Percentiles rank a stretch among this genome's conserved stretches.
phyloP scores from a whole-genome alignment of 352 stramenopile genomes.

The Pythium volutum region DNA sequence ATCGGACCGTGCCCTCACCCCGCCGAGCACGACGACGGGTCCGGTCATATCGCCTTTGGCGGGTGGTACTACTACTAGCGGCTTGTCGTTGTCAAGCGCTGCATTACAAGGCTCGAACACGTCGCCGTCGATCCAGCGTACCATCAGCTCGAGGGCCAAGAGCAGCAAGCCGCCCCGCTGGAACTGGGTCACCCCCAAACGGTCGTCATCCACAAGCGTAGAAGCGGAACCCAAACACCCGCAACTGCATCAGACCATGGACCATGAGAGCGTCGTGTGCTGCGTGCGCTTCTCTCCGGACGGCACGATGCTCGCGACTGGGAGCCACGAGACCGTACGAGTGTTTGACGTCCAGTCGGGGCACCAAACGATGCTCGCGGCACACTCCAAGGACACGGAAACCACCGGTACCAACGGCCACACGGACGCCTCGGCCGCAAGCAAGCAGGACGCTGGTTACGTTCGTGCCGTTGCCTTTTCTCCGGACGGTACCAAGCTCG shows the following conservation, averaged over 20 bases:
- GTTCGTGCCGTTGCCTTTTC: slow-evolving; percentile 84
- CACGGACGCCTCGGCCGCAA: slow-evolving; percentile 30
- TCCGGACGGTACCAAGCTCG: slow-evolving; percentile 76
- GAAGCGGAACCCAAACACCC: slow-evolving; percentile 71
- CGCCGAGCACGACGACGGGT: slow-evolving; percentile 30
- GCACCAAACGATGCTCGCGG: slow-evolving; percentile 77
- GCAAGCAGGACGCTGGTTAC: slow-evolving; percentile 75
- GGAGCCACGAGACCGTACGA: slow-evolving; percentile 83
- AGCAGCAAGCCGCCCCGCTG: slow-evolving; percentile 74
- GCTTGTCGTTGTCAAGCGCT: too few species aligned
- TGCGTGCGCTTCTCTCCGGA: slow-evolving; percentile 83
- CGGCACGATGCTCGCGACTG: slow-evolving; percentile 84
- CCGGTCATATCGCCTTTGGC: too few species aligned
- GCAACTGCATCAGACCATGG: slow-evolving; percentile 85
- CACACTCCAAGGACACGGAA: slow-evolving; percentile 47
- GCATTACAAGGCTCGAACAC: slow-evolving; percentile 12
- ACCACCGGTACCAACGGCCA: slow-evolving; percentile 14
- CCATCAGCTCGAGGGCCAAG: slow-evolving; percentile 77
- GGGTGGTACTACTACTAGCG: too few species aligned
- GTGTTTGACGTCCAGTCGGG: slow-evolving; percentile 86
- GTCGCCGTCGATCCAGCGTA: too few species aligned
- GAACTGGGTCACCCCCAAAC: slow-evolving; percentile 78
- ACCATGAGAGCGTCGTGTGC: slow-evolving; percentile 87
- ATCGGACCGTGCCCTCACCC: slow-evolving; percentile 52
- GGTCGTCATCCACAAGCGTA: slow-evolving; percentile 41